A percentile compares a stretch with the other conserved stretches of the same genome.
Evolutionary conservation across 768 basidiomycete genomes (phyloP).

Genomic region (Kwoniella bestiolae): DNA sequence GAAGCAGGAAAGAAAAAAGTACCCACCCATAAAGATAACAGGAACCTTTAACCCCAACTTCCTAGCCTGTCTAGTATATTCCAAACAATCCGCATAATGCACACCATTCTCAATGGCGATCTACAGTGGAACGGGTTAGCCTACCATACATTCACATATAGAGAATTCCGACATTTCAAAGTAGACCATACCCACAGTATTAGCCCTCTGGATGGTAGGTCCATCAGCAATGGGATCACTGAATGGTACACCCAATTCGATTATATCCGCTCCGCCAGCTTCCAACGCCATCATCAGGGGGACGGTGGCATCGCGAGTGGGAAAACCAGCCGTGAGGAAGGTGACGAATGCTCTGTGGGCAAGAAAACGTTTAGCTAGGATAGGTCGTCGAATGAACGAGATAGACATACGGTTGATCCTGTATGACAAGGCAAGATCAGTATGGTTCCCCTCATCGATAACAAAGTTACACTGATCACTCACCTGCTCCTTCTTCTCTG

Average conservation of each 20-base stretch:
- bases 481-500: conserved; percentile 62
- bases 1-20: neutral
- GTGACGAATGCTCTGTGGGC: conserved; percentile 62
- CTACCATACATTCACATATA: neutral
- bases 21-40: conserved; percentile 88
- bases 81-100: conserved; percentile 75
- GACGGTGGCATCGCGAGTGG: conserved; percentile 76
- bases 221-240: conserved; percentile 97
- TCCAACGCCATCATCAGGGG: conserved; percentile 89
- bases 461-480: too few relatives aligned
- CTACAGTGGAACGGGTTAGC: too few relatives aligned
- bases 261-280: conserved; percentile 87
- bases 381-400: neutral
- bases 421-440: neutral
- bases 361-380: neutral
- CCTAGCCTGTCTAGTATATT: conserved; percentile 76
- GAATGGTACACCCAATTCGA: conserved; percentile 94
- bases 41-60: conserved; percentile 80
- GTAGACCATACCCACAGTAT: conserved; percentile 68
- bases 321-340: conserved; percentile 94
- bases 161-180: neutral
- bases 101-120: conserved; percentile 80
- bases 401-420: conserved; percentile 53
- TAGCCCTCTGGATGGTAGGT: conserved; percentile 86
- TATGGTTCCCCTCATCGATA: too few relatives aligned